Conservation (phyloP, 495 filamentous ascomycete species). For the Bacidia rubella region DNA sequence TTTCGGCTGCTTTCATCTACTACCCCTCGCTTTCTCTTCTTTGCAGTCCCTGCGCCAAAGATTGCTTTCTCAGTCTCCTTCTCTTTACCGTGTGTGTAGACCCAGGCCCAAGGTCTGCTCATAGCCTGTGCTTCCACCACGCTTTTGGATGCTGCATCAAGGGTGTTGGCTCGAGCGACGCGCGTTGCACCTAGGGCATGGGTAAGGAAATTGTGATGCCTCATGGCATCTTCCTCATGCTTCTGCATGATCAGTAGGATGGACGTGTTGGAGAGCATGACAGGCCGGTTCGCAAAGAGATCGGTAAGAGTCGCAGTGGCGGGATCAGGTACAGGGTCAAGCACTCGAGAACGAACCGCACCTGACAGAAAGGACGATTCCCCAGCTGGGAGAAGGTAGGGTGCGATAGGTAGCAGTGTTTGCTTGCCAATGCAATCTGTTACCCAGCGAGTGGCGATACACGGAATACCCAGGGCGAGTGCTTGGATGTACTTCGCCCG, state of each 20-base stretch:
- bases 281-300: constrained; percentile 42
- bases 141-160: constrained; percentile 46
- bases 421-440: constrained; percentile 50
- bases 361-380: constrained; percentile 64
- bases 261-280: constrained; percentile 48
- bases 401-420: constrained; percentile 54
- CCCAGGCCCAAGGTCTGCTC: constrained; percentile 50
- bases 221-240: constrained; percentile 41
- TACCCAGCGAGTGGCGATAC: constrained; percentile 70
- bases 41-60: constrained; percentile 33
- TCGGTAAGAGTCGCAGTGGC: constrained; percentile 39
- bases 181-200: constrained; percentile 59
- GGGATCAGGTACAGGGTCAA: constrained; percentile 43
- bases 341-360: constrained; percentile 58
- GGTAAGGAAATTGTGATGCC: constrained; percentile 58
- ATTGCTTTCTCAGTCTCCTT: constrained; percentile 32
- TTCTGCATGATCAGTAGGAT: constrained; percentile 69
- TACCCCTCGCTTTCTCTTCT: constrained; percentile 32
- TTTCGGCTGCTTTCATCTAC: constrained; percentile 24
- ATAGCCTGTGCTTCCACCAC: constrained; percentile 37
- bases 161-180: constrained; percentile 48
- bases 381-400: constrained; percentile 78
- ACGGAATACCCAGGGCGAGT: constrained; percentile 78
- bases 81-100: constrained; percentile 56
- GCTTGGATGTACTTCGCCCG: constrained; percentile 92